Evolutionary conservation across 2,329 filamentous ascomycete species (phyloP).

Genomic region (Conoideocrella luteorostrata): DNA sequence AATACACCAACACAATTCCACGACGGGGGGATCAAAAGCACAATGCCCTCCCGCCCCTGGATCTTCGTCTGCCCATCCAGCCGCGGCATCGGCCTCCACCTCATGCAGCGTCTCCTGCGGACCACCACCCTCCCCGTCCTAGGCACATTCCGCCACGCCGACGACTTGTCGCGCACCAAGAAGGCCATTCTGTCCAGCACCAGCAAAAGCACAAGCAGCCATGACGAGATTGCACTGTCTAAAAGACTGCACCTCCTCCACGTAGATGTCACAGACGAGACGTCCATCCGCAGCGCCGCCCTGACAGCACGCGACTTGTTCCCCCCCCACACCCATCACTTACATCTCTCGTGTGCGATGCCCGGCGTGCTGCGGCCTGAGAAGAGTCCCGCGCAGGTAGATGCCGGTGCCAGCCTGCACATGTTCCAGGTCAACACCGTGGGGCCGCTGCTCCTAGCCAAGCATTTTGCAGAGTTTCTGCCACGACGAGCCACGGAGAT

Average conservation of each 20-base stretch:
- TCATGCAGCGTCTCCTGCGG: conserved; percentile 42
- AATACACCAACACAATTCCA: neutral
- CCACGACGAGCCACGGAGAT: conserved; percentile 46
- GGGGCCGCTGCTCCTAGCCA: conserved; percentile 68
- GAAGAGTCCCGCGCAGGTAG: conserved; percentile 60
- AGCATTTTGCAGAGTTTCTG: conserved; percentile 65
- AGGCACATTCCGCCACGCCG: conserved; percentile 32
- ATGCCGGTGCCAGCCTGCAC: conserved; percentile 52
- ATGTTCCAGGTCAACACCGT: conserved; percentile 70
- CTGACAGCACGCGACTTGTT: conserved; percentile 45
- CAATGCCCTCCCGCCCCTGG: conserved; percentile 43
- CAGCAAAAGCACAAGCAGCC: no score
- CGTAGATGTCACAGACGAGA: conserved; percentile 52
- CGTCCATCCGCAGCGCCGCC: conserved; percentile 52
- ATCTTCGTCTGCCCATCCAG: conserved; percentile 41
- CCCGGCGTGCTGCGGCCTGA: conserved; percentile 70
- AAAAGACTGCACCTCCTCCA: conserved; percentile 33
- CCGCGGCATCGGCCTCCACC: conserved; percentile 42
- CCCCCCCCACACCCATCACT: conserved; percentile 43
- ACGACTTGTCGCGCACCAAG: conserved; percentile 28
- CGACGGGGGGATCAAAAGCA: neutral
- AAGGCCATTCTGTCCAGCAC: conserved; percentile 25
- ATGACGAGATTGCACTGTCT: conserved; percentile 15
- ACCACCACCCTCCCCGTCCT: conserved; percentile 43
- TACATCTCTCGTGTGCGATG: conserved; percentile 63